Evolutionary conservation across 2,329 filamentous ascomycete genomes (phyloP).

Genomic region (Colletotrichum plurivorum): DNA sequence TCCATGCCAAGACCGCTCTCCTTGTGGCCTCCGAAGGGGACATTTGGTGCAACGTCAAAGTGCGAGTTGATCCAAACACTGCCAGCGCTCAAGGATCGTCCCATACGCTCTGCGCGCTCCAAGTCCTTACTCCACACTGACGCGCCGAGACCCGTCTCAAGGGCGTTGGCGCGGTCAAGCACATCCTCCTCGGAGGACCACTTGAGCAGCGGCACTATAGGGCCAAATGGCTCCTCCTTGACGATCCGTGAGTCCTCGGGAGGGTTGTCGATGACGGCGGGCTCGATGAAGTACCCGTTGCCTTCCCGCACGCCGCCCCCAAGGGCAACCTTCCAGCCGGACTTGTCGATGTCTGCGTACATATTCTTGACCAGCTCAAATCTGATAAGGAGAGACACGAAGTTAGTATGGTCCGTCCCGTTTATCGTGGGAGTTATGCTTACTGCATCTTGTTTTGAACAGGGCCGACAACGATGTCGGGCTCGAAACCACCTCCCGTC

Average conservation of each 20-base stretch:
- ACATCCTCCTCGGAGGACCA: conserved; percentile 75
- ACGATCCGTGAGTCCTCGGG: conserved; percentile 70
- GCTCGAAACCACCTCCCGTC: conserved; percentile 59
- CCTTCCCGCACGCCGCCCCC: conserved; percentile 18
- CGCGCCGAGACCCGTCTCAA: conserved; percentile 67
- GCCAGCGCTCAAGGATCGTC: conserved; percentile 68
- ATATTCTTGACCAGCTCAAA: conserved; percentile 65
- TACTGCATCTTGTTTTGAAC: conserved; percentile 74
- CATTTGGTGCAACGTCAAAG: conserved; percentile 53
- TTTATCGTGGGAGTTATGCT: conserved; percentile 8
- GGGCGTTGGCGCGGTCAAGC: conserved; percentile 67
- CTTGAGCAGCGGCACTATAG: conserved; percentile 73
- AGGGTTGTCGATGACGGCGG: conserved; percentile 72
- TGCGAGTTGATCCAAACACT: conserved; percentile 72
- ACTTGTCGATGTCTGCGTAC: conserved; percentile 62
- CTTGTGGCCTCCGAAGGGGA: conserved; percentile 66
- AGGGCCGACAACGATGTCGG: conserved; percentile 63
- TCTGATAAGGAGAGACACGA: neutral
- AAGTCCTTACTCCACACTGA: conserved; percentile 71
- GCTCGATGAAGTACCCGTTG: conserved; percentile 69
- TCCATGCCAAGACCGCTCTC: conserved; percentile 65
- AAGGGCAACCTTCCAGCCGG: conserved; percentile 19
- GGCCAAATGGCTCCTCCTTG: conserved; percentile 65
- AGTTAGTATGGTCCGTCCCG: too few relatives aligned
- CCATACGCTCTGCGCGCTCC: conserved; percentile 64